These are phyloP conservation scores for Ceratocystis variospora DNA, from an alignment of 2,329 filamentous ascomycete genomes.

Conservation along the genomic window DNA sequence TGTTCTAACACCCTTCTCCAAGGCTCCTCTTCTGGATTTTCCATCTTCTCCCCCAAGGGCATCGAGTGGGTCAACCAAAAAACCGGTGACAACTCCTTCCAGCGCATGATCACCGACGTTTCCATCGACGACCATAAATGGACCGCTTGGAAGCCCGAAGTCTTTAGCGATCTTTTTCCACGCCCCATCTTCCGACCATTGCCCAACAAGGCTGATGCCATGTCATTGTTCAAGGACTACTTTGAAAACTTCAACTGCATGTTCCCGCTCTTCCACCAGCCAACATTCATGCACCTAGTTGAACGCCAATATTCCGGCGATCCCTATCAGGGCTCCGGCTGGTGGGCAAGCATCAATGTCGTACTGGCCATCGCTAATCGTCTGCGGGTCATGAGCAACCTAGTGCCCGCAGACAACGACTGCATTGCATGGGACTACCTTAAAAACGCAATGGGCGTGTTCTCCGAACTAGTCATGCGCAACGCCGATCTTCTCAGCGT, in stretches of 20 bases:
- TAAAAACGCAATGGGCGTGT: conserved; percentile 90
- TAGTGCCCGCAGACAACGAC: conserved; percentile 81
- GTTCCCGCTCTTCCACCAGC: conserved; percentile 93
- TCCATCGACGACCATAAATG: conserved; percentile 88
- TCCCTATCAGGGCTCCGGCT: conserved; percentile 87
- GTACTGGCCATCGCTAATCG: conserved; percentile 86
- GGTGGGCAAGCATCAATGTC: conserved; percentile 96
- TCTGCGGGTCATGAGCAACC: conserved; percentile 85
- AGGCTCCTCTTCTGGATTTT: conserved; percentile 95
- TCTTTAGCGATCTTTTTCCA: conserved; percentile 84
- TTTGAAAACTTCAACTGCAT: conserved; percentile 99
- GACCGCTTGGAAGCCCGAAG: conserved; percentile 96
- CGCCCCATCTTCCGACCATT: conserved; percentile 71
- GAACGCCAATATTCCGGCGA: conserved; percentile 86
- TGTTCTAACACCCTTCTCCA: too few species aligned
- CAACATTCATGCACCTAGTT: conserved; percentile 95
- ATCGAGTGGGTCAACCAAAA: conserved; percentile 98
- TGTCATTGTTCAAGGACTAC: conserved; percentile 80
- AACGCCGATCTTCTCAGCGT: conserved; percentile 93
- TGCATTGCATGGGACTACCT: conserved; percentile 89
- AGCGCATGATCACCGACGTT: conserved; percentile 86
- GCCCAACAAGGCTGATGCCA: conserved; percentile 72
- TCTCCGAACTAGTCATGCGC: conserved; percentile 85
- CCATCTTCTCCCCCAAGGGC: conserved; percentile 95
- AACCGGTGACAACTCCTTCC: conserved; percentile 89